Base-by-base conservation (phyloP, 164 flowering plant species). In the Chimonanthus salicifolius region DNA sequence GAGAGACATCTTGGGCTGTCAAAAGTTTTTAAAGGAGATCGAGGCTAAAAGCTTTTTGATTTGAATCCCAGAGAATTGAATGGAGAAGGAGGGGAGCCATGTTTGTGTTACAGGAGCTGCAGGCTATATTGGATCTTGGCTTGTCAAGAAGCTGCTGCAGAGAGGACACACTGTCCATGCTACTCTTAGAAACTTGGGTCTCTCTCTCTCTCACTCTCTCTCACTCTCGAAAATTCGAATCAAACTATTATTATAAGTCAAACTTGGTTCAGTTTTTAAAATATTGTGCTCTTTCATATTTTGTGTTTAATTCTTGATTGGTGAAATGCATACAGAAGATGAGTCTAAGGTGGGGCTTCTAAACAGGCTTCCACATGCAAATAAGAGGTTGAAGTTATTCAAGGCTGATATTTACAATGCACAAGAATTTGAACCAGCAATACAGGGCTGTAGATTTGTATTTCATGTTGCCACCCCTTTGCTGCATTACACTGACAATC, bases 101-200 rank as follows among this genome's bases (percentile, higher is more conserved):
- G 84, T 87, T 3, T 84, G 88, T 77, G 88, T 87, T 5, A 85
- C 85, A 6, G 92, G 92, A 70, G 90, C 82, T 18, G 77, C 88
- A 20, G 88, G 92, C 2, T 80, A 78, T 60, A 16, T 87, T 4
- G 90, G 83, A n/a, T 85, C 92, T 71, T 81, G 47, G 47, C 84
- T 86, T 6, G 81, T 86, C 47, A 83, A 85, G 54, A 81, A 77
- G 72, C 89, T 89, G 16, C 67, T 87, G 4, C 48, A 79, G 65
- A 85, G 48, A 71, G 92, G 92, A 2, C 76, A 84, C 62, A 79
- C 63, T 1, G 89, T 88, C 66, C 90, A 85, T 76, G 85, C 85
- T 8, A 86, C 92, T 0, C 73, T 84, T 10, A 79, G 88, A 21
- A 82, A 75, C 67, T 72, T 84, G 44, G 83, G 88, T 87, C 43